phyloP scores from a whole-genome alignment of 257 asterid species.

The Eustoma russellianum region DNA sequence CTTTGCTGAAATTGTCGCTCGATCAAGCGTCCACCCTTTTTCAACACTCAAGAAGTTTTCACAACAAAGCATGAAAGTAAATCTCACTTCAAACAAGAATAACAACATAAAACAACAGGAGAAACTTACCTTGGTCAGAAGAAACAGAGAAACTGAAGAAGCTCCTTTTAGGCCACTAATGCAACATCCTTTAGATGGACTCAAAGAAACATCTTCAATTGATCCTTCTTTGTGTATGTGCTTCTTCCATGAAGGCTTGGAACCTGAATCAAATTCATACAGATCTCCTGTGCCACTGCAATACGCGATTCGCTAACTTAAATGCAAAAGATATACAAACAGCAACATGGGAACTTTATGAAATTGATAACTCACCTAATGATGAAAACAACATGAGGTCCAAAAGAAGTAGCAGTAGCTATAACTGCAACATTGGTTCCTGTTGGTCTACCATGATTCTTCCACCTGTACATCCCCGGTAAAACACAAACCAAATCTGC shows the following conservation, averaged over 20 bases:
- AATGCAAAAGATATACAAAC: neutral
- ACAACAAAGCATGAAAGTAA: neutral
- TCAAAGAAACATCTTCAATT: conserved; percentile 27
- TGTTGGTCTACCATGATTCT: conserved; percentile 71
- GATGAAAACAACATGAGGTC: conserved; percentile 42
- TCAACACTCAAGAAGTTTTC: neutral
- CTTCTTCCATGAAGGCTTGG: conserved; percentile 91
- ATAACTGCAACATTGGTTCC: conserved; percentile 63
- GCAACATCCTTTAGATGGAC: conserved; percentile 45
- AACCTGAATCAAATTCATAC: conserved; percentile 54
- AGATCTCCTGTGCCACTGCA: conserved; percentile 78
- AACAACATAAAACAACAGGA: neutral
- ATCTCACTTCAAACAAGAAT: neutral
- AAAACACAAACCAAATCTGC: neutral
- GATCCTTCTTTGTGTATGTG: conserved; percentile 48
- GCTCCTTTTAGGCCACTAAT: conserved; percentile 39
- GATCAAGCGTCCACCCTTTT: conserved; percentile 52
- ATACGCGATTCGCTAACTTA: conserved; percentile 14
- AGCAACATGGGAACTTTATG: neutral
- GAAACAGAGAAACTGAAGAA: conserved; percentile 50
- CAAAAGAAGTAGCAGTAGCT: conserved; percentile 44
- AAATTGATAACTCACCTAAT: conserved; percentile 42
- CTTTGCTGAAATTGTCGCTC: conserved; percentile 59
- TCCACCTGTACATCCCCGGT: conserved; percentile 38
- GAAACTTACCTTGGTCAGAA: conserved; percentile 49